Percentiles rank a stretch among this genome's conserved stretches.
Evolutionary conservation across 2,329 filamentous ascomycete species (phyloP).

Genomic region (Botrytis deweyae): DNA sequence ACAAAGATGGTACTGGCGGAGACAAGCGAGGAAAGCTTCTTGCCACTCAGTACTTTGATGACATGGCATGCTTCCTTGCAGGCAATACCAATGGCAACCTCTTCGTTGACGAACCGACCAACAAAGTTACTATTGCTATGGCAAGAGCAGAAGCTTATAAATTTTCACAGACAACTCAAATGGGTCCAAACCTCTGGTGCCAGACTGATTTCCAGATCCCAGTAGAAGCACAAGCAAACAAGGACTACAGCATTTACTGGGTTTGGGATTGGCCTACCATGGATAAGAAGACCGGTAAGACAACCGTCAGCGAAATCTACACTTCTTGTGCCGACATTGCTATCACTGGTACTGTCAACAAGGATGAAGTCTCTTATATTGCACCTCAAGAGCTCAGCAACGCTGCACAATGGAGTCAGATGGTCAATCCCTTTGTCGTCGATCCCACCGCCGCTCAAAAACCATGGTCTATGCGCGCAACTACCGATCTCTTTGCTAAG

Average conservation of each 20-base stretch:
- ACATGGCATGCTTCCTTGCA: conserved; percentile 74
- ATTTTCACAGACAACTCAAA: conserved; percentile 46
- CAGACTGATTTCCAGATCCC: conserved; percentile 81
- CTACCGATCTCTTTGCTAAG: conserved; percentile 14
- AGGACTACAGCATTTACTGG: conserved; percentile 85
- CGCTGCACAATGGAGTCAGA: conserved; percentile 25
- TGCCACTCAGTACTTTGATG: conserved; percentile 78
- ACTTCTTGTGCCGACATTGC: conserved; percentile 57
- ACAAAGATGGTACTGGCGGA: conserved; percentile 73
- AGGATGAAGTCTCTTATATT: conserved; percentile 14
- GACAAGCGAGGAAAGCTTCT: conserved; percentile 75
- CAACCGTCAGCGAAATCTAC: conserved; percentile 57
- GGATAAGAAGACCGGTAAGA: conserved; percentile 42
- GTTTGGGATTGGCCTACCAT: conserved; percentile 89
- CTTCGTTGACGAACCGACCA: neutral
- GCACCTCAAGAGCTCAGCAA: conserved; percentile 21
- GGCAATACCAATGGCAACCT: conserved; percentile 18
- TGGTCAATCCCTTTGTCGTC: conserved; percentile 34
- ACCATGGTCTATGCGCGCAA: conserved; percentile 7
- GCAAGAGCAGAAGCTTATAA: conserved; percentile 57
- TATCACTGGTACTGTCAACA: conserved; percentile 26
- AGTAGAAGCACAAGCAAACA: conserved; percentile 56
- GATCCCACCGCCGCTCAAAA: conserved; percentile 26
- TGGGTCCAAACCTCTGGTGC: conserved; percentile 66
- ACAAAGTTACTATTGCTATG: neutral